Evolutionary conservation across 139 green algal species (phyloP), one percentile per base, ranked within the genome.

Genomic region (Tetradesmus obliquus): DNA sequence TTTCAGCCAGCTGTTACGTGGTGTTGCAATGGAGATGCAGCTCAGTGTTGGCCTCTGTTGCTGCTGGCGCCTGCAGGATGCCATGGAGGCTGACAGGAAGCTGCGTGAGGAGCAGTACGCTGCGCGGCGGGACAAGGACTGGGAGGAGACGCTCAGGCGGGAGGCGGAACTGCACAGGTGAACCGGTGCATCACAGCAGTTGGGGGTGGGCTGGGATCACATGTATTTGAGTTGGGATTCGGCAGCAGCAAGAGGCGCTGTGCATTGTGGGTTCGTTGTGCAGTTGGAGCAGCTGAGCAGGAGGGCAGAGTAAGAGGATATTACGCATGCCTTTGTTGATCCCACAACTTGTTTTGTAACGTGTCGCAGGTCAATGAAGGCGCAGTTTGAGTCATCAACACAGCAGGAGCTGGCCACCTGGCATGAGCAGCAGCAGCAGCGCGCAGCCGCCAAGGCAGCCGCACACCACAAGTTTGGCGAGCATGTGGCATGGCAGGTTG

Each of bases 41-140:
- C 66, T 24, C 15, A 76, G 17, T 76, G 66, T 24, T 76, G 17
- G 1, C 15, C 15, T 24, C 5, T 76, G 66, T 19, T 76, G 66
- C 17, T 76, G 66, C 66, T n/a, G 17, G 4, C 6, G 3, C 55
- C 24, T 93, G 93, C 90, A 93, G 82, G 94, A 95, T 88, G 94
- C 95, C 58, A 96, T 97, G 94, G 87, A 91, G 15, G 94, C 94
- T 80, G 95, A 96, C 93, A 94, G 96, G 20, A 53, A 88, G 82
- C 84, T 96, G 90, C 92, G 95, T 0, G 95, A 97, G 90, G 74
- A 93, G 88, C 95, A 97, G 93, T 97, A 97, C 87, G 93, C 93
- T 17, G 95, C 95, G 88, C 93, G 93, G 51, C 91, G 95, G 1
- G 94, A 96, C 62, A 53, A 81, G 13, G 96, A 98, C 79, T 95